Evolutionary conservation across 1,139 yeast genomes (phyloP).

Genomic region (Blastobotrys indianensis): DNA sequence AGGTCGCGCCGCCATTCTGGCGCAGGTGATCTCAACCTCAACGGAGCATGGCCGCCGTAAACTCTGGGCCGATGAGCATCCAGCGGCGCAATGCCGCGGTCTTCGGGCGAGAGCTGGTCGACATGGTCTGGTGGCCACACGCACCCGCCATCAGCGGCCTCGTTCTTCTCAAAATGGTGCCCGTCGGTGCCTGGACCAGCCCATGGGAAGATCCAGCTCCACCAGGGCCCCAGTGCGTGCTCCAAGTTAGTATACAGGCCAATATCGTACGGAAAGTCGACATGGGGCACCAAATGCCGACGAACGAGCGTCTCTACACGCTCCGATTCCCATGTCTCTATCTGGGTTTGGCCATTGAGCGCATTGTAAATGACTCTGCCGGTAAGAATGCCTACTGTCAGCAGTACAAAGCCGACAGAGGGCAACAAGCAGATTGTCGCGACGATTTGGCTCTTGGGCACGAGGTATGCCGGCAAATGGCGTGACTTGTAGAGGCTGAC

Average conservation of each 20-base stretch:
- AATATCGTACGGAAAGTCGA: conserved; percentile 74
- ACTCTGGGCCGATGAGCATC: background rate
- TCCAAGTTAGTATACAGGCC: conserved; percentile 49
- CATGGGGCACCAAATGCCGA: conserved; percentile 26
- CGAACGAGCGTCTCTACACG: conserved; percentile 63
- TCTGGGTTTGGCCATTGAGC: conserved; percentile 76
- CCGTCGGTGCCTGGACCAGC: conserved; percentile 54
- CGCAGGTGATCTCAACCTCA: conserved; percentile 1
- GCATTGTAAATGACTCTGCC: conserved; percentile 55
- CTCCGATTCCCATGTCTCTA: conserved; percentile 90
- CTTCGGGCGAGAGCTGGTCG: conserved; percentile 32
- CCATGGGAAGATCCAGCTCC: conserved; percentile 65
- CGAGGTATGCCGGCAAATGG: conserved; percentile 53
- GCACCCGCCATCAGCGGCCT: conserved; percentile 37
- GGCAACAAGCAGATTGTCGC: conserved; percentile 55
- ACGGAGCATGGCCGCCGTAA: conserved; percentile 6
- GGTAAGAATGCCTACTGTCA: conserved; percentile 53
- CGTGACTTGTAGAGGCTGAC: conserved; percentile 46
- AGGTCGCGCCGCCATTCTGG: conserved; percentile 21
- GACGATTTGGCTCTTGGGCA: conserved; percentile 48
- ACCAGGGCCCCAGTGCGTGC: conserved; percentile 34
- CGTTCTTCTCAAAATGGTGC: conserved; percentile 48
- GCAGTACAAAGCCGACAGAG: conserved; percentile 50
- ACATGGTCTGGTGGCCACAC: conserved; percentile 86
- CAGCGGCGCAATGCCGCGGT: background rate